Percentiles rank a stretch among this genome's conserved stretches.
Evolutionary conservation across 257 asterid species (phyloP).

Genomic region (Lantana camara): DNA sequence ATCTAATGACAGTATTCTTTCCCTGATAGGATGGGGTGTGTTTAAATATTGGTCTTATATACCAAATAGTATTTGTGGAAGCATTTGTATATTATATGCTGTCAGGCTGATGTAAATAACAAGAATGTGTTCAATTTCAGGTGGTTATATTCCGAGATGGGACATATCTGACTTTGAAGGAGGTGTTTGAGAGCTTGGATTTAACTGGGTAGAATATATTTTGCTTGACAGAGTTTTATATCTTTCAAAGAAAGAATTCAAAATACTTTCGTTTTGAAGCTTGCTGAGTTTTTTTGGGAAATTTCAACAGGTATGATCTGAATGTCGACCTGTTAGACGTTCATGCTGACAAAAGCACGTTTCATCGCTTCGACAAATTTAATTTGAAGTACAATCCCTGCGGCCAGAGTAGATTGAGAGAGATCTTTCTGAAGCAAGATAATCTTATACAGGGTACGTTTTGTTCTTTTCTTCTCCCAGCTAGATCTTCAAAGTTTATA

Average conservation of each 20-base stretch:
- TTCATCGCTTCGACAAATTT: conserved; percentile 98
- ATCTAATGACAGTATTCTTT: conserved; percentile 1
- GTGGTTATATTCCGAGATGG: conserved; percentile 95
- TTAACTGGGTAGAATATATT: conserved; percentile 73
- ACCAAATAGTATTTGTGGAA: conserved; percentile 9
- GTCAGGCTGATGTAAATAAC: conserved; percentile 19
- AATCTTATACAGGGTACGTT: conserved; percentile 94
- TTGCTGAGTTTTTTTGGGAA: conserved; percentile 18
- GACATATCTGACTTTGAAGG: conserved; percentile 84
- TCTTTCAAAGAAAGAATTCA: background rate
- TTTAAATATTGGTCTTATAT: background rate
- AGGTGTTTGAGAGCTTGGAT: conserved; percentile 96
- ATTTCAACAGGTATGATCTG: conserved; percentile 74
- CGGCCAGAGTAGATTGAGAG: conserved; percentile 98
- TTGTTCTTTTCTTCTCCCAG: conserved; percentile 18
- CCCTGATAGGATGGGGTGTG: conserved; percentile 6
- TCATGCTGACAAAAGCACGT: conserved; percentile 99
- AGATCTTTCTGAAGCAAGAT: conserved; percentile 96
- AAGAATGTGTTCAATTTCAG: conserved; percentile 43
- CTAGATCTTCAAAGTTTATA: conserved; percentile 8
- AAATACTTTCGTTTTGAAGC: conserved; percentile 16
- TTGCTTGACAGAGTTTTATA: too few relatives aligned
- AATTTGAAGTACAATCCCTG: conserved; percentile 98
- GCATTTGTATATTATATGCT: background rate
- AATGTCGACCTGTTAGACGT: conserved; percentile 96